Base-by-base conservation (phyloP, 164 flowering plant species). In the Nelumbo lutea region DNA sequence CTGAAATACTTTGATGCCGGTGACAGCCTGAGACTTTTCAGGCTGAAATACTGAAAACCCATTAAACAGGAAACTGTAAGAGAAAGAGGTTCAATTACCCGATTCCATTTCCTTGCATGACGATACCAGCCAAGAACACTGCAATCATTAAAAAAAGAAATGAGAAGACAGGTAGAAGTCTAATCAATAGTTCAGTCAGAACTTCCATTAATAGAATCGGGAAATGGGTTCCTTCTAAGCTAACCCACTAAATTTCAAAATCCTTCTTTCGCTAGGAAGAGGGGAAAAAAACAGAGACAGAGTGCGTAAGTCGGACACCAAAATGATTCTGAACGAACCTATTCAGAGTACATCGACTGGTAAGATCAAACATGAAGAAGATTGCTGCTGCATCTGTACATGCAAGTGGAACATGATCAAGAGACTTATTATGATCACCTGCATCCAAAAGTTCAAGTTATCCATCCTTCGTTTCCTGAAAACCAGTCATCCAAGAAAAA, bases 311-410 rank as follows among this genome's bases (percentile, higher is more conserved):
- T 47, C 47, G 9, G 27, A 3, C 47, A 47, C 1, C 3, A 6
- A 5, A 61, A 61, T 14, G 3, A 61, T 5, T 4, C 14, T 5
- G 56, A 38, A 68, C 65, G 48, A 38, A 94, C 98, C 93, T 91
- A 73, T 91, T 86, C 57, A 94, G 84, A 1, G 98, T 94, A 76
- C 87, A 72, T 6, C 98, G 82, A 76, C 92, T 89, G 0, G 98
- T 93, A 9, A 93, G 96, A 82, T 90, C 98, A 72, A 93, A 93
- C 98, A 93, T 89, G 73, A 87, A 82, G 66, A 93, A 73, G 51
- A 93, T 86, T 46, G 98, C 97, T 11, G 82, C 93, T 42, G 97
- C 83, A 72, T 89, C 96, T 82, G 86, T 89, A 68, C 98, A 93
- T 46, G 97, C 97, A 3, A 90, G 72, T 42, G 95, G 90, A 66